Conservation (phyloP, 257 asterid species). For the Lantana camara region DNA sequence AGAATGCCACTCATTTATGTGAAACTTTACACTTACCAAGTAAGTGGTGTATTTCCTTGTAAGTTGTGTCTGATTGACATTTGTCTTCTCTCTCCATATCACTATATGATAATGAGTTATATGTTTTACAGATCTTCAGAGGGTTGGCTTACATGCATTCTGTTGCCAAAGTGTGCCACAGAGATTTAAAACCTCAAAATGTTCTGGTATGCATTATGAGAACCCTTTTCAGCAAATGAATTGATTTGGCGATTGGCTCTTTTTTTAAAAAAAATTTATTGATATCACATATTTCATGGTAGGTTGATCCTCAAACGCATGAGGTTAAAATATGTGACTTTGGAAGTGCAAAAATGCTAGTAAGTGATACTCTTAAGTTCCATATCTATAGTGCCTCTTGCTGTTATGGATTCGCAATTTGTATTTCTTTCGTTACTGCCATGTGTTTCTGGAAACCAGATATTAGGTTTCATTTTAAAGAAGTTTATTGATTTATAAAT, state of each 20-base stretch:
- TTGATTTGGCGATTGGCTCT: background rate
- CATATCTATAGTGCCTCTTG: background rate
- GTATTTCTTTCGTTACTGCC: background rate
- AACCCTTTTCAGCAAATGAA: background rate
- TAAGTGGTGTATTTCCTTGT: constrained; percentile 36
- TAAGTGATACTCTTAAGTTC: constrained; percentile 38
- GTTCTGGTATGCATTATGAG: constrained; percentile 58
- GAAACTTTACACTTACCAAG: constrained; percentile 85
- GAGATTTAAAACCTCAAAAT: constrained; percentile 97
- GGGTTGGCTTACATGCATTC: constrained; percentile 97
- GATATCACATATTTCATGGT: constrained; percentile 22
- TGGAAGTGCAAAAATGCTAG: constrained; percentile 81
- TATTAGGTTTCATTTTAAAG: background rate
- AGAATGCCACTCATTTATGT: constrained; percentile 73
- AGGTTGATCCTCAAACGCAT: constrained; percentile 72
- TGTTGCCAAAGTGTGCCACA: constrained; percentile 90
- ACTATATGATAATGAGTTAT: constrained; percentile 13
- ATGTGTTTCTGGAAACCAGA: background rate
- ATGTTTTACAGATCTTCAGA: constrained; percentile 69
- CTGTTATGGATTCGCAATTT: background rate
- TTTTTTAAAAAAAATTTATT: constrained; percentile 17
- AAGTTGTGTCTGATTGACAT: constrained; percentile 2
- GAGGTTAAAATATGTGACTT: constrained; percentile 78
- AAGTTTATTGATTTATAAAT: constrained; percentile 9
- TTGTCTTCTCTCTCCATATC: constrained; percentile 21